These are phyloP conservation scores for Ehretia macrophylla DNA, from an alignment of 257 asterid species.

Conservation along the genomic window DNA sequence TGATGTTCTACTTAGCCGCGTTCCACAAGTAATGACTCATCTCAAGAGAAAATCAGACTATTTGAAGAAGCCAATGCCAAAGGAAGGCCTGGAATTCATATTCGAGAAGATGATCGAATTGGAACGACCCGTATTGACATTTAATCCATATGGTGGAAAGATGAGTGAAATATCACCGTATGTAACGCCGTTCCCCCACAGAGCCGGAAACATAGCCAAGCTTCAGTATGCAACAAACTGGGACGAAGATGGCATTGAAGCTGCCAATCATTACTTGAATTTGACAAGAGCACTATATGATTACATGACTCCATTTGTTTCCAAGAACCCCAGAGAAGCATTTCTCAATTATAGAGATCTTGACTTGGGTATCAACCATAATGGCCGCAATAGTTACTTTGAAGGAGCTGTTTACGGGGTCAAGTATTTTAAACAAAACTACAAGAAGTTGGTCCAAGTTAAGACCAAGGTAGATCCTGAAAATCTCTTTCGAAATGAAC, in stretches of 20 bases:
- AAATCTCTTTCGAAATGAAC: conserved; percentile 23
- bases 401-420: conserved; percentile 20
- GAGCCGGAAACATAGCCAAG: conserved; percentile 29
- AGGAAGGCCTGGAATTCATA: conserved; percentile 32
- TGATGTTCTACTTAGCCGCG: conserved; percentile 35
- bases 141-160: conserved; percentile 28
- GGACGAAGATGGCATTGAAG: conserved; percentile 7
- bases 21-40: conserved; percentile 18
- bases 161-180: conserved; percentile 18
- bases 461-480: conserved; percentile 23
- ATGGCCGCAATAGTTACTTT: conserved; percentile 9
- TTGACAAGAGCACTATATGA: conserved; percentile 4
- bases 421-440: conserved; percentile 20
- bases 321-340: conserved; percentile 20
- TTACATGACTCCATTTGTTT: conserved; percentile 22
- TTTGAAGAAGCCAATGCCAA: conserved; percentile 37
- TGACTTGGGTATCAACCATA: conserved; percentile 16
- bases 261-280: conserved; percentile 7
- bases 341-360: conserved; percentile 26
- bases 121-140: conserved; percentile 3
- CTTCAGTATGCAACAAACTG: conserved; percentile 22
- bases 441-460: conserved; percentile 17
- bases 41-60: conserved; percentile 64
- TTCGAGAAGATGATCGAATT: conserved; percentile 50
- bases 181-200: conserved; percentile 26